These are phyloP conservation scores for Lophiostoma macrostomum DNA, from an alignment of 495 filamentous ascomycete genomes.

Conservation along the genomic window DNA sequence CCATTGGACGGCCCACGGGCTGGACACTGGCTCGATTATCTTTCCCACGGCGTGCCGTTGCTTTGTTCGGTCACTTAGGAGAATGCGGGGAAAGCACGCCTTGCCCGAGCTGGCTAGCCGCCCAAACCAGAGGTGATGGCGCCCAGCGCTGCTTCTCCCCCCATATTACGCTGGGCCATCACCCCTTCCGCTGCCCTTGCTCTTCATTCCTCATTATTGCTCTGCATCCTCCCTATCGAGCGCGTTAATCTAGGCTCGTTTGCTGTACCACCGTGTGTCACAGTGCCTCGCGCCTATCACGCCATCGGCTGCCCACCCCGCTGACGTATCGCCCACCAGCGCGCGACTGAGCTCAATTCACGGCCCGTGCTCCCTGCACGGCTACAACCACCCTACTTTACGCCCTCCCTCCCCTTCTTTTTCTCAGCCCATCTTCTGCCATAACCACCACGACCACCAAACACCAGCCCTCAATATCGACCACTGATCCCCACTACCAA, in stretches of 20 bases:
- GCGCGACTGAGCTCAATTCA: background rate
- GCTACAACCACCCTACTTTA: background rate
- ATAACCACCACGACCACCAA: background rate
- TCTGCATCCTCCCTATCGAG: constrained; percentile 4
- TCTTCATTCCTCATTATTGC: background rate
- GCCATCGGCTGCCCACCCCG: constrained; percentile 18
- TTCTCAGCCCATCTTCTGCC: background rate
- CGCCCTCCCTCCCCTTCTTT: background rate
- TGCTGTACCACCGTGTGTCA: constrained; percentile 10
- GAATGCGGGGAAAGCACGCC: constrained; percentile 27
- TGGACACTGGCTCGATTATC: too few relatives aligned
- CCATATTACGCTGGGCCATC: constrained; percentile 7
- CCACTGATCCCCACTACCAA: background rate
- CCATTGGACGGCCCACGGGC: too few relatives aligned
- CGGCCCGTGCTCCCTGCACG: background rate
- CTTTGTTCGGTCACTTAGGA: constrained; percentile 7
- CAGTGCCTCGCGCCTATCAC: constrained; percentile 20
- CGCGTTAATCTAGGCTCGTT: background rate
- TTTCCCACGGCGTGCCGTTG: background rate
- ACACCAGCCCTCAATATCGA: too few relatives aligned
- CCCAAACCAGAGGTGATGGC: too few relatives aligned
- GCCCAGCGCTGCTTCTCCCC: background rate
- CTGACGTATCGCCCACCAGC: constrained; percentile 21
- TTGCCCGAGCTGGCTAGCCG: constrained; percentile 16
- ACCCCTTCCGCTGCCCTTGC: constrained; percentile 1